Evolutionary conservation across 2,329 filamentous ascomycete species (phyloP).

Genomic region (Aspergillus bombycis): DNA sequence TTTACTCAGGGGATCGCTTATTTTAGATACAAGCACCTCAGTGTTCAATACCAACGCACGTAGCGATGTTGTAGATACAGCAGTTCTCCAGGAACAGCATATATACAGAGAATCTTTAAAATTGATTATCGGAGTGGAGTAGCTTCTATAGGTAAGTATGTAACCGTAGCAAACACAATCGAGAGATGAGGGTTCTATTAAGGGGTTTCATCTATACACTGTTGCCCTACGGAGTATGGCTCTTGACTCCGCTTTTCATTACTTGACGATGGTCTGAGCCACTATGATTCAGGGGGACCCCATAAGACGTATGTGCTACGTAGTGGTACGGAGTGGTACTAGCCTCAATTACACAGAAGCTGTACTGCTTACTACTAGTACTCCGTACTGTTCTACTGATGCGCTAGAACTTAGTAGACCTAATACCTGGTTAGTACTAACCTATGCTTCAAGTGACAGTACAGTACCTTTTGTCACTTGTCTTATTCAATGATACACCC

Average conservation of each 20-base stretch:
- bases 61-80: background rate
- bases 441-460: background rate
- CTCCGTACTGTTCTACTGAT: background rate
- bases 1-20: slow-evolving; percentile 18
- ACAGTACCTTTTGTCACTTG: background rate
- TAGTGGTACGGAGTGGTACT: background rate
- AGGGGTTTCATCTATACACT: background rate
- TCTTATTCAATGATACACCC: background rate
- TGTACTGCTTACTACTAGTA: background rate
- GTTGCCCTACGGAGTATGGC: background rate
- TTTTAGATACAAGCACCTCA: background rate
- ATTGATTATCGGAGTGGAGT: background rate
- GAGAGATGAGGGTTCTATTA: background rate
- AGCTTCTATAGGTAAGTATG: background rate
- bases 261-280: background rate
- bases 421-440: background rate
- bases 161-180: background rate
- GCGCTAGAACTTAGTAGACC: background rate
- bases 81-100: background rate
- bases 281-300: background rate
- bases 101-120: background rate
- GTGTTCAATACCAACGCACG: background rate
- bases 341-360: background rate
- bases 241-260: background rate
- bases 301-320: too few relatives aligned